Evolutionary conservation across 805 yeast species (phyloP).

Genomic region (Candida tammaniensis): DNA sequence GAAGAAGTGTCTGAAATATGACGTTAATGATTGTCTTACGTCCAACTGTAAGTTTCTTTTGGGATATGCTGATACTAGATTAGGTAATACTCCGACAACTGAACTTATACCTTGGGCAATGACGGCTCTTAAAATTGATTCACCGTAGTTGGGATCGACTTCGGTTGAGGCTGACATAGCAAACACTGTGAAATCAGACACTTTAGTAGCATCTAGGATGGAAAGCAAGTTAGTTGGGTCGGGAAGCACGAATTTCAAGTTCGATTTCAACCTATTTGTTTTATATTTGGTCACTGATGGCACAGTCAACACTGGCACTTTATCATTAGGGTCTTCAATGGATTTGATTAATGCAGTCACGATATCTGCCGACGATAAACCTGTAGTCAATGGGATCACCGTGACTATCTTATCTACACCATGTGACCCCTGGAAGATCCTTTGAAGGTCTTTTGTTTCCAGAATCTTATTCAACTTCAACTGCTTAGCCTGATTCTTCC

Average conservation of each 20-base stretch:
- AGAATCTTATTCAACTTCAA: slow-evolving; percentile 67
- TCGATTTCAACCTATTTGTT: slow-evolving; percentile 69
- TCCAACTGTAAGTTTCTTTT: slow-evolving; percentile 77
- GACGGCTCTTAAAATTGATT: slow-evolving; percentile 82
- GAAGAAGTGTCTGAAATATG: slow-evolving; percentile 42
- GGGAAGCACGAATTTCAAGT: slow-evolving; percentile 71
- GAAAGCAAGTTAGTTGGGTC: slow-evolving; percentile 62
- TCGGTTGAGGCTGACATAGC: slow-evolving; percentile 87
- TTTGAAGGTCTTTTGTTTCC: slow-evolving; percentile 56
- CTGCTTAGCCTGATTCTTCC: slow-evolving; percentile 80
- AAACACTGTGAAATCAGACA: slow-evolving; percentile 85
- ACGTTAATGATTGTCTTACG: slow-evolving; percentile 41
- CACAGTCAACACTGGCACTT: slow-evolving; percentile 22
- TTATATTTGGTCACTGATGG: slow-evolving; percentile 54
- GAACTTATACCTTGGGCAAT: slow-evolving; percentile 91
- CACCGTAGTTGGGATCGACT: slow-evolving; percentile 78
- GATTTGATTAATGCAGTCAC: slow-evolving; percentile 48
- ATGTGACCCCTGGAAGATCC: slow-evolving; percentile 71
- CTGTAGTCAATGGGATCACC: slow-evolving; percentile 73
- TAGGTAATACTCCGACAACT: slow-evolving; percentile 74
- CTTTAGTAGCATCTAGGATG: slow-evolving; percentile 80
- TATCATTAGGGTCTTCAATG: slow-evolving; percentile 33
- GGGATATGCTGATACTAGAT: slow-evolving; percentile 62
- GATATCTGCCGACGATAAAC: slow-evolving; percentile 57
- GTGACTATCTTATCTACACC: slow-evolving; percentile 87